phyloP scores from a whole-genome alignment of 768 basidiomycete genomes.

The Leccinum subtestaceum region DNA sequence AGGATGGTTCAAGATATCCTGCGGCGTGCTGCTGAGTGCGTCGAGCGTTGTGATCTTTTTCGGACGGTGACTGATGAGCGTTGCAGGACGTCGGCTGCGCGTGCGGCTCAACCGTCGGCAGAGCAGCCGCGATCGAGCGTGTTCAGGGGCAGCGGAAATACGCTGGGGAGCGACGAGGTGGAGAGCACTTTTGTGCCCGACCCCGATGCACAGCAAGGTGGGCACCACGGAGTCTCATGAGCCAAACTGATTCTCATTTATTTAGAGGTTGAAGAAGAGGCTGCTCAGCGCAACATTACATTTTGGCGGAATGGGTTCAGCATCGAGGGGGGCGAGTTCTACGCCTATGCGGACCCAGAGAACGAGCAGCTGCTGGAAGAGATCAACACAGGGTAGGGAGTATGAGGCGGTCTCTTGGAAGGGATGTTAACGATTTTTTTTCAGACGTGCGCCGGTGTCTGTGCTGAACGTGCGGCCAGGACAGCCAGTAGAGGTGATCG shows the following conservation, averaged over 20 bases:
- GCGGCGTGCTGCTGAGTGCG: conserved; percentile 78
- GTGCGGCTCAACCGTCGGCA: conserved; percentile 11
- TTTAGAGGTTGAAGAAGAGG: conserved; percentile 44
- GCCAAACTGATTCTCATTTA: too few species aligned
- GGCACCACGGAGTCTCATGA: neutral
- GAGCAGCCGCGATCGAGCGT: conserved; percentile 23
- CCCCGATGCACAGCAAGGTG: conserved; percentile 44
- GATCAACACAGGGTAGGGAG: conserved; percentile 73
- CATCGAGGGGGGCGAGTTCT: conserved; percentile 79
- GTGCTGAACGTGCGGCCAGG: conserved; percentile 70
- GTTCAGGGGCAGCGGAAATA: conserved; percentile 78
- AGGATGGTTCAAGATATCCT: conserved; percentile 69
- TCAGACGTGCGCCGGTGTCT: conserved; percentile 73
- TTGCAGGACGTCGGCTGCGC: conserved; percentile 20
- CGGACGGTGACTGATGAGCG: neutral
- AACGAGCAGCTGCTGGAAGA: conserved; percentile 67
- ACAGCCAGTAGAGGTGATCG: conserved; percentile 82
- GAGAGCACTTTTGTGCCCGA: conserved; percentile 77
- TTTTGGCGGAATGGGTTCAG: conserved; percentile 95
- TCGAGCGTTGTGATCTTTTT: neutral
- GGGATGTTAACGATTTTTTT: neutral
- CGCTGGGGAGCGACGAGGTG: conserved; percentile 87
- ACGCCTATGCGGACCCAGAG: conserved; percentile 78
- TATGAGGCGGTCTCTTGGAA: neutral
- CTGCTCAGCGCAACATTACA: conserved; percentile 70